Evolutionary conservation across 148 eudicot genomes (phyloP), one percentile per base, ranked within the genome.

Genomic region (Spergularia bocconei): DNA sequence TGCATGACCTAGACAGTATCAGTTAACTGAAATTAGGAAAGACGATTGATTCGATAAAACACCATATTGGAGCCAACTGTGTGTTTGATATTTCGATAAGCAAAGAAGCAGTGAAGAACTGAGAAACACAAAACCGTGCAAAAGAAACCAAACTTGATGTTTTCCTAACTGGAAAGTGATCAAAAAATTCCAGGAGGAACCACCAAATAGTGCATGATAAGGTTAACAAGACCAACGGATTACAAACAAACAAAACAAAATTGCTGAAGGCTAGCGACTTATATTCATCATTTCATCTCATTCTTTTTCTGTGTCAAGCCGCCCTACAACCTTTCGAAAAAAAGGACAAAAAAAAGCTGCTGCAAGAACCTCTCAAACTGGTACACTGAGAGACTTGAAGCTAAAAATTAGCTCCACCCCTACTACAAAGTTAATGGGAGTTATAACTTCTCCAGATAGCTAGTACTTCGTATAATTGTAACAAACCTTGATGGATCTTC

Each of bases 1-100:
- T 62, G 83, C 84, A 79, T 90, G 89, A 77, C 88, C 98, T 95
- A 79, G 76, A 76, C 53, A 70, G 60, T 71, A 57, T 20, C 70
- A 57, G 47, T 5, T 19, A 25, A 58, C 52, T 39, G 11, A 51
- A 61, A 44, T 70, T 36, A 72, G 39, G 12, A 17, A 7, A 23
- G 12, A 50, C 10, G 56, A 19, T 52, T 6, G 7, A 59, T 6
- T 58, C 4, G 33, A 17, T 7, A 67, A 13, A 15, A 8, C 57
- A 17, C 8, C 60, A 76, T n/a, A 39, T 2, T 19, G 9, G 11
- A 51, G 44, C 5, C 4, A 70, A 62, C 3, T 14, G 15, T 0
- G 25, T 12, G 6, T 21, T 23, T 13, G 19, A 69, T 50, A 70
- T 51, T 52, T 19, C 38, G 21, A 70, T 8, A 10, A 14, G 12